These are phyloP conservation scores for Boletus sensibilis DNA, from an alignment of 768 basidiomycete genomes.

Conservation along the genomic window DNA sequence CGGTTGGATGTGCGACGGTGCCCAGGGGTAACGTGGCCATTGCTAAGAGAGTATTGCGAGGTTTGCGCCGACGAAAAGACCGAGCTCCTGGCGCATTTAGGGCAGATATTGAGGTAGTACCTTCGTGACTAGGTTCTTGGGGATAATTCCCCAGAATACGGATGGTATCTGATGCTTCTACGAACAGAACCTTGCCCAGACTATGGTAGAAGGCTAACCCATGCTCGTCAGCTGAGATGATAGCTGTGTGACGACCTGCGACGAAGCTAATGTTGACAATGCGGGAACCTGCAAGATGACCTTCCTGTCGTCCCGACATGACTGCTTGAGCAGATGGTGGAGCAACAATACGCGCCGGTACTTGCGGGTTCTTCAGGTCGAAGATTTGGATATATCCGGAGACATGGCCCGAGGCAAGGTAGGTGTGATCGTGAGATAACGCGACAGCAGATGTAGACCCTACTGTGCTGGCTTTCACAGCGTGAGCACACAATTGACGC, in stretches of 20 bases:
- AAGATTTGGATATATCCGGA: slow-evolving; percentile 85
- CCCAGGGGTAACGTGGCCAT: slow-evolving; percentile 85
- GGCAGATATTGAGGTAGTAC: slow-evolving; percentile 11
- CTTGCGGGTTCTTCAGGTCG: slow-evolving; percentile 68
- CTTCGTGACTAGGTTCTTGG: slow-evolving; percentile 35
- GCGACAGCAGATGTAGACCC: slow-evolving; percentile 88
- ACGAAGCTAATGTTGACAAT: slow-evolving; percentile 86
- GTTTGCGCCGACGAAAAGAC: slow-evolving; percentile 44
- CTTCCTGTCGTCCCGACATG: slow-evolving; percentile 76
- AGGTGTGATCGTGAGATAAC: slow-evolving; percentile 92
- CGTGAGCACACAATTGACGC: slow-evolving; percentile 20
- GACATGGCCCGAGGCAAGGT: slow-evolving; percentile 83
- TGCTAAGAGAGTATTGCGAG: slow-evolving; percentile 68
- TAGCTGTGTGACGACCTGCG: slow-evolving; percentile 87
- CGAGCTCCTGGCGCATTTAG: slow-evolving; percentile 24
- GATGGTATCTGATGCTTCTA: slow-evolving; percentile 92
- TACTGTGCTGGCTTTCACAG: slow-evolving; percentile 49
- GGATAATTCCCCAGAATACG: slow-evolving; percentile 93
- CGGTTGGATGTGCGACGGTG: slow-evolving; percentile 68
- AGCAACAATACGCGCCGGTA: slow-evolving; percentile 64
- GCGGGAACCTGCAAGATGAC: slow-evolving; percentile 76
- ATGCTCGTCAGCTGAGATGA: slow-evolving; percentile 85
- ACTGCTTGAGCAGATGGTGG: slow-evolving; percentile 71
- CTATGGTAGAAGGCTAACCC: slow-evolving; percentile 96
- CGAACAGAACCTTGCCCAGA: slow-evolving; percentile 89